Evolutionary conservation across 768 basidiomycete species (phyloP), one percentile per base, ranked within the genome.

Genomic region (Cystofilobasidium capitatum): DNA sequence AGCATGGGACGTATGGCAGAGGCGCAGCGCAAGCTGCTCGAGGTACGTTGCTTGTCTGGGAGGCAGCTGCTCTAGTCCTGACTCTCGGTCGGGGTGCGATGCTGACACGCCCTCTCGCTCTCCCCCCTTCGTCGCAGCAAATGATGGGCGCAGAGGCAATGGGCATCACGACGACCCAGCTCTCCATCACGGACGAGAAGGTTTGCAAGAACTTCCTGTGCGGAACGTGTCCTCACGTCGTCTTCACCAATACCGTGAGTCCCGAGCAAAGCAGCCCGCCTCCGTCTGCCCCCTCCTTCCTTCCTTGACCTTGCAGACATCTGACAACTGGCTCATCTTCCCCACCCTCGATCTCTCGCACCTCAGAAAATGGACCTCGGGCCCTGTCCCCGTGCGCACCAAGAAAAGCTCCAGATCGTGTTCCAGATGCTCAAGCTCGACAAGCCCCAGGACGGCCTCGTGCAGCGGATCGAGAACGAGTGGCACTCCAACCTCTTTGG

Each of bases 61-160:
- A n/a, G 75, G 29, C 74, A 66, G 49, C 35, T 26, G 24, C 33
- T 29, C 37, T 40, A 16, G 17, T 36, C n/a, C 33, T 36, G 37
- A 33, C 63, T 2, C 29, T 26, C 47, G 20, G 10, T 20, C 44
- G 29, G n/a, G 10, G 24, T 60, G 69, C 69, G 35, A 59, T 37
- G 40, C 58, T 59, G 58, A 59, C 58, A 8, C 20, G 16, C 31
- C 40, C 36, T 36, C 54, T 62, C 45, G 40, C 39, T 26, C 42
- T 33, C 45, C 22, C 64, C 26, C 42, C 24, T 26, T 35, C 3
- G 12, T n/a, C 24, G 31, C 71, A 96, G 93, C 93, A 96, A 93
- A 96, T 94, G 91, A 97, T 97, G 93, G 94, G 91, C n/a, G 89
- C 94, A 55, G 94, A 99, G 80, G 92, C 96, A 24, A 94, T 99